These are phyloP conservation scores for Camellia oleifera DNA, from an alignment of 179 eudicot species.

Conservation along the genomic window DNA sequence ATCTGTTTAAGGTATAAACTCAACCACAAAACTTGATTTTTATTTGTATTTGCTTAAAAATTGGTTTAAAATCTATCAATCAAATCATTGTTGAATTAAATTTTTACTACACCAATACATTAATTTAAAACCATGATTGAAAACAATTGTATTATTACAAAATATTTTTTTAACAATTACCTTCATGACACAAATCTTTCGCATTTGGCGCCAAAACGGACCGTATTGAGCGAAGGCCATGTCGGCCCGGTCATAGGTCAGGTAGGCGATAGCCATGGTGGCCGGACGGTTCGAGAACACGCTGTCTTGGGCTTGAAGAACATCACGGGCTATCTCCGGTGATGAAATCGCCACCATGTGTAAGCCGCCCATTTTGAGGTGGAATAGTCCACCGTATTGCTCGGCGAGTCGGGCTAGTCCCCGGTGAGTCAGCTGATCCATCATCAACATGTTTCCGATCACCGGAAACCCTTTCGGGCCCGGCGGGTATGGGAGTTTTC, in stretches of 20 bases:
- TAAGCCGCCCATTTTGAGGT: constrained; percentile 53
- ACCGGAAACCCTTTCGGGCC: constrained; percentile 60
- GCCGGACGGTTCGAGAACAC: constrained; percentile 63
- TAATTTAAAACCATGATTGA: too few relatives aligned
- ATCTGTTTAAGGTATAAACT: too few relatives aligned
- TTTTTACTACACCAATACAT: too few relatives aligned
- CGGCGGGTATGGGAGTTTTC: constrained; percentile 42
- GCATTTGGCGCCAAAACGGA: constrained; percentile 83
- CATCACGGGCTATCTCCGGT: constrained; percentile 56
- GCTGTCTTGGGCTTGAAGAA: constrained; percentile 66
- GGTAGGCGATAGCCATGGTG: constrained; percentile 45
- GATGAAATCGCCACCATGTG: constrained; percentile 57
- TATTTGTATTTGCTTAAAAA: too few relatives aligned
- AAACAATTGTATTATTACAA: too few relatives aligned
- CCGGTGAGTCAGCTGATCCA: constrained; percentile 65
- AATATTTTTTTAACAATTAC: background rate
- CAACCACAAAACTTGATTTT: too few relatives aligned
- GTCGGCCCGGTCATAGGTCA: constrained; percentile 64
- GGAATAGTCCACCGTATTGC: constrained; percentile 51
- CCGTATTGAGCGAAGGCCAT: constrained; percentile 83
- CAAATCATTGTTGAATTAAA: too few relatives aligned
- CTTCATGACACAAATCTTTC: constrained; percentile 66
- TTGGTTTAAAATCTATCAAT: too few relatives aligned
- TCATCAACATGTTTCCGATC: constrained; percentile 66
- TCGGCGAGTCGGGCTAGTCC: constrained; percentile 51